Conservation (phyloP, 1,284 basidiomycete genomes). For the Tilletia walkeri region DNA sequence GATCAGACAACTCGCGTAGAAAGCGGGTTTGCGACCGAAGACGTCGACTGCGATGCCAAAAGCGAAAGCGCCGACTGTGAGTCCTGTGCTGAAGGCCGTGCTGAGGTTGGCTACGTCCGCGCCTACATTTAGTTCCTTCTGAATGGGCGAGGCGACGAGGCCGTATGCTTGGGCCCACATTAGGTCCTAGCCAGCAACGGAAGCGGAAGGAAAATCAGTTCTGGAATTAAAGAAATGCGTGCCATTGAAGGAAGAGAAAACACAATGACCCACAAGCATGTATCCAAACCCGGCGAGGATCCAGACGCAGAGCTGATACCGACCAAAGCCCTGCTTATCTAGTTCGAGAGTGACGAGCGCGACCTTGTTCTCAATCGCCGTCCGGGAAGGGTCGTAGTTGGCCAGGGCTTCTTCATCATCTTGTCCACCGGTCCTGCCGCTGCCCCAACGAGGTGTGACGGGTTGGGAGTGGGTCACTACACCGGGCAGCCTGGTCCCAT, state of each 20-base stretch:
- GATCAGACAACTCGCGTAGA: conserved; percentile 47
- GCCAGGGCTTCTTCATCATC: background rate
- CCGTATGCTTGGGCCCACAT: conserved; percentile 49
- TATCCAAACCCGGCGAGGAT: conserved; percentile 14
- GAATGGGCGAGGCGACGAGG: conserved; percentile 39
- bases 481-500: no score
- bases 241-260: background rate
- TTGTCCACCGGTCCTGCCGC: background rate
- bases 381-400: conserved; percentile 3
- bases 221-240: background rate
- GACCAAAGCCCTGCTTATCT: conserved; percentile 13
- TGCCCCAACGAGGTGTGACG: no score
- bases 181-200: conserved; percentile 30
- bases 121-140: conserved; percentile 31
- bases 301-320: conserved; percentile 13
- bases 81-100: conserved; percentile 42
- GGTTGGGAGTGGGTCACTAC: no score
- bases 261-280: conserved; percentile 1
- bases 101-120: conserved; percentile 35
- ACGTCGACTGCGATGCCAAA: conserved; percentile 50
- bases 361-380: conserved; percentile 13
- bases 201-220: background rate
- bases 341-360: conserved; percentile 16
- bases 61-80: conserved; percentile 48
- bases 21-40: conserved; percentile 44